These are phyloP conservation scores for Leccinum longicurvipes DNA, from an alignment of 768 basidiomycete genomes.

Conservation along the genomic window DNA sequence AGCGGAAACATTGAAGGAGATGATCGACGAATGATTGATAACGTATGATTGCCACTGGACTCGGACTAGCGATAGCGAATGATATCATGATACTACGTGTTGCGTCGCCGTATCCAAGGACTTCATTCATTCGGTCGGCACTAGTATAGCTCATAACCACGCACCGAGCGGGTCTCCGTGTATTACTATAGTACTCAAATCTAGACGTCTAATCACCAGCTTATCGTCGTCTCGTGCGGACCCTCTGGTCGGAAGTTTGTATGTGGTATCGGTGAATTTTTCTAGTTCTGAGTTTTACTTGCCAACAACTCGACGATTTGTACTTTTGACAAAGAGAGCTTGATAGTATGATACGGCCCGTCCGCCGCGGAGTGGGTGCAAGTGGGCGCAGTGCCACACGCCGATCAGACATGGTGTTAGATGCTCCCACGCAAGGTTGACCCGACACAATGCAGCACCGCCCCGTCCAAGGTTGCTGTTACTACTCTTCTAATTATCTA, in stretches of 20 bases:
- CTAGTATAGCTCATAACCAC: too few relatives aligned
- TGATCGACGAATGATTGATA: not conserved
- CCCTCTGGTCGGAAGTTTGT: not conserved
- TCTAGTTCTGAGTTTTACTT: too few relatives aligned
- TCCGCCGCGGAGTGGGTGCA: not conserved
- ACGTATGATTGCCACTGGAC: too few relatives aligned
- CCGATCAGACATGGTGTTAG: not conserved
- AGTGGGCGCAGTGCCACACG: not conserved
- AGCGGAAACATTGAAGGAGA: conserved; percentile 4
- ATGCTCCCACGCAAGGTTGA: not conserved
- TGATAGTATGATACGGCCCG: too few relatives aligned
- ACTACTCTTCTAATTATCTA: not conserved
- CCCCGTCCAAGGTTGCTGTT: conserved; percentile 6
- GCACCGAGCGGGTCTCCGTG: too few relatives aligned
- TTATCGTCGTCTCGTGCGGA: not conserved
- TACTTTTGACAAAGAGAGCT: too few relatives aligned
- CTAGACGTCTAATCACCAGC: too few relatives aligned
- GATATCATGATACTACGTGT: not conserved
- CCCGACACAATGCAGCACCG: not conserved
- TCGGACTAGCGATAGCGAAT: not conserved
- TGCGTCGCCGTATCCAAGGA: not conserved
- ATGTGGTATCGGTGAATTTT: not conserved
- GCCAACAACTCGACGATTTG: too few relatives aligned
- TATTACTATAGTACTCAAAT: too few relatives aligned
- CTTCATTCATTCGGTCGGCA: too few relatives aligned